Evolutionary conservation across 768 basidiomycete species (phyloP).

Genomic region (Pulveroboletus ravenelii): DNA sequence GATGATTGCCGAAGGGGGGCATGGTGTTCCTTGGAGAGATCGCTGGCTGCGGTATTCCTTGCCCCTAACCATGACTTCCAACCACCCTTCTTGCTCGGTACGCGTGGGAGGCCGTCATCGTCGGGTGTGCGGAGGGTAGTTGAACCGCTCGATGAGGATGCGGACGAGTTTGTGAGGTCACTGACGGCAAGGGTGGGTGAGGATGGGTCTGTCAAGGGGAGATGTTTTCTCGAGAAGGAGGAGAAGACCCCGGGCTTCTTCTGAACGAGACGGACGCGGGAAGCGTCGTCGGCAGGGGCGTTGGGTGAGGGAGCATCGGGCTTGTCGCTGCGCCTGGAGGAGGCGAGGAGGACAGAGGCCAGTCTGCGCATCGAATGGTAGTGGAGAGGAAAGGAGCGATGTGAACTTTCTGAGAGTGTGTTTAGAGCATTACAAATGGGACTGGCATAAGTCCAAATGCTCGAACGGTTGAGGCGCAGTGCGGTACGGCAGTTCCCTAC

Average conservation of each 20-base stretch:
- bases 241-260: constrained; percentile 23
- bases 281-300: constrained; percentile 12
- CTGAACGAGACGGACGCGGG: constrained; percentile 11
- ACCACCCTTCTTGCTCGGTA: constrained; percentile 39
- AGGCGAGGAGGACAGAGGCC: constrained; percentile 51
- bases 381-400: constrained; percentile 20
- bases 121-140: constrained; percentile 54
- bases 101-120: constrained; percentile 42
- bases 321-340: constrained; percentile 33
- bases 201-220: constrained; percentile 11
- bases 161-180: constrained; percentile 47
- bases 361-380: constrained; percentile 56
- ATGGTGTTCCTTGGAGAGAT: constrained; percentile 25
- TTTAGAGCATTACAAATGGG: constrained; percentile 36
- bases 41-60: constrained; percentile 28
- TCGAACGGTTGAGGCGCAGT: neutral
- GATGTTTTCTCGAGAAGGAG: constrained; percentile 29
- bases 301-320: constrained; percentile 14
- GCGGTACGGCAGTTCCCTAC: constrained; percentile 15
- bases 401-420: constrained; percentile 9
- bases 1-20: constrained; percentile 32
- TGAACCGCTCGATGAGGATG: constrained; percentile 58
- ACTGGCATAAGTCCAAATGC: constrained; percentile 16
- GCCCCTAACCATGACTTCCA: constrained; percentile 57
- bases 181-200: constrained; percentile 21